Evolutionary conservation across 768 basidiomycete species (phyloP).

Genomic region (Tylopilus cervinicoccineus): DNA sequence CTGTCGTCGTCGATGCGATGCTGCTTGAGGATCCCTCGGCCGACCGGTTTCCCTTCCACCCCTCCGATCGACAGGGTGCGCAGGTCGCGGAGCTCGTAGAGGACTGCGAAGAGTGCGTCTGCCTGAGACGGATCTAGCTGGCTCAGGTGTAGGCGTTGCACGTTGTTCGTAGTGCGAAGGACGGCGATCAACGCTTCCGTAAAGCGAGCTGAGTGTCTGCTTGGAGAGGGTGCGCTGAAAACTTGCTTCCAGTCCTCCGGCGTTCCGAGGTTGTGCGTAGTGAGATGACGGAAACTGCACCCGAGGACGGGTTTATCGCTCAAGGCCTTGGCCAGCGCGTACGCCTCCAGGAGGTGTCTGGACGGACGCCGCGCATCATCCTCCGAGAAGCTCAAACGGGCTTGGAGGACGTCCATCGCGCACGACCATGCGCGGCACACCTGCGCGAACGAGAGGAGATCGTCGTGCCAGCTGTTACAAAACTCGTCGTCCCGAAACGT

Average conservation of each 20-base stretch:
- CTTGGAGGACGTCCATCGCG: slow-evolving; percentile 19
- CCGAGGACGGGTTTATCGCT: slow-evolving; percentile 13
- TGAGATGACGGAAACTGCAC: slow-evolving; percentile 11
- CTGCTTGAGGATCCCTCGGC: background rate
- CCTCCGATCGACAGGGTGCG: slow-evolving; percentile 13
- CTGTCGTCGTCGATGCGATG: background rate
- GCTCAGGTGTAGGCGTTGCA: slow-evolving; percentile 12
- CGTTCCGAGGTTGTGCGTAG: slow-evolving; percentile 13
- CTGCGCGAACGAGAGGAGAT: slow-evolving; percentile 24
- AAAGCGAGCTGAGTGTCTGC: slow-evolving; percentile 3
- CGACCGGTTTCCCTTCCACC: background rate
- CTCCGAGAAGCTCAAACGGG: slow-evolving; percentile 16
- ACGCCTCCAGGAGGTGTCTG: slow-evolving; percentile 8
- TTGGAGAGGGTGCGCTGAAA: background rate
- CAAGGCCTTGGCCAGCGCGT: slow-evolving; percentile 17
- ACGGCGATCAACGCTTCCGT: slow-evolving; percentile 18
- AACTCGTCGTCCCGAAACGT: slow-evolving; percentile 18
- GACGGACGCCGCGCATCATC: background rate
- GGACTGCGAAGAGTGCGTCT: slow-evolving; percentile 7
- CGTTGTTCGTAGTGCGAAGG: slow-evolving; percentile 15
- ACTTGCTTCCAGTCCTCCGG: slow-evolving; percentile 3
- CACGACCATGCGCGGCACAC: slow-evolving; percentile 24
- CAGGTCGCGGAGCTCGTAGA: slow-evolving; percentile 10
- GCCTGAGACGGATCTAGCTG: slow-evolving; percentile 11
- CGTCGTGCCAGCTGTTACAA: slow-evolving; percentile 16